These are phyloP conservation scores for Cyclocybe cylindracea DNA, from an alignment of 768 basidiomycete genomes.

Conservation along the genomic window DNA sequence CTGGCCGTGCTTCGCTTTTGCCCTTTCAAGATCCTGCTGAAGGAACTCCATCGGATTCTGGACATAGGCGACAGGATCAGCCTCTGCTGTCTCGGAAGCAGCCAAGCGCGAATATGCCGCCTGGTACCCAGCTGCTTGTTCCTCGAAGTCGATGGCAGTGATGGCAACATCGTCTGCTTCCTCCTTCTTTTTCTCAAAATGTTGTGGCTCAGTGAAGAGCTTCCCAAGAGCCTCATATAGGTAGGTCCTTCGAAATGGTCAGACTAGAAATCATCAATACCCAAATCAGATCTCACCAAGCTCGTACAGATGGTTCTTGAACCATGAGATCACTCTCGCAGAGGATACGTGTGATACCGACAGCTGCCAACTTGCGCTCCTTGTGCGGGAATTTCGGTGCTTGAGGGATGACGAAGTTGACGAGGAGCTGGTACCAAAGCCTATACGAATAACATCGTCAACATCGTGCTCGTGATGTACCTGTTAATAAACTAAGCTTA, in stretches of 20 bases:
- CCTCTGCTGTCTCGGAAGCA: constrained; percentile 61
- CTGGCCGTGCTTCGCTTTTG: constrained; percentile 37
- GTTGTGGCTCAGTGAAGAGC: constrained; percentile 78
- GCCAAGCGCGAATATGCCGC: constrained; percentile 92
- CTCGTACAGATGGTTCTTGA: constrained; percentile 56
- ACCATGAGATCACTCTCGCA: constrained; percentile 75
- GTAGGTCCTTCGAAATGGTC: constrained; percentile 54
- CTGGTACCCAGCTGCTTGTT: constrained; percentile 89
- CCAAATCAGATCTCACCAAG: constrained; percentile 54
- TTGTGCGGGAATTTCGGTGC: constrained; percentile 77
- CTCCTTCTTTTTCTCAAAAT: constrained; percentile 46
- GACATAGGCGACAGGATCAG: constrained; percentile 65
- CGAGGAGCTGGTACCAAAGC: constrained; percentile 79
- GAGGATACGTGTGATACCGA: constrained; percentile 79
- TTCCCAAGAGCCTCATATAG: constrained; percentile 71
- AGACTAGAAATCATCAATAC: neutral
- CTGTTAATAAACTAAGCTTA: constrained; percentile 34
- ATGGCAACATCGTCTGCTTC: constrained; percentile 59
- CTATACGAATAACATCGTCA: constrained; percentile 19
- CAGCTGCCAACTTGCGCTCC: constrained; percentile 82
- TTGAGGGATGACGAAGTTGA: constrained; percentile 78
- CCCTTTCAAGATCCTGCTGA: constrained; percentile 42
- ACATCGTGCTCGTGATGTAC: neutral
- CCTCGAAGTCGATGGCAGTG: constrained; percentile 87
- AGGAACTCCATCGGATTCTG: constrained; percentile 56